phyloP scores from a whole-genome alignment of 176 grass and related monocot species.

The Musa acuminata region DNA sequence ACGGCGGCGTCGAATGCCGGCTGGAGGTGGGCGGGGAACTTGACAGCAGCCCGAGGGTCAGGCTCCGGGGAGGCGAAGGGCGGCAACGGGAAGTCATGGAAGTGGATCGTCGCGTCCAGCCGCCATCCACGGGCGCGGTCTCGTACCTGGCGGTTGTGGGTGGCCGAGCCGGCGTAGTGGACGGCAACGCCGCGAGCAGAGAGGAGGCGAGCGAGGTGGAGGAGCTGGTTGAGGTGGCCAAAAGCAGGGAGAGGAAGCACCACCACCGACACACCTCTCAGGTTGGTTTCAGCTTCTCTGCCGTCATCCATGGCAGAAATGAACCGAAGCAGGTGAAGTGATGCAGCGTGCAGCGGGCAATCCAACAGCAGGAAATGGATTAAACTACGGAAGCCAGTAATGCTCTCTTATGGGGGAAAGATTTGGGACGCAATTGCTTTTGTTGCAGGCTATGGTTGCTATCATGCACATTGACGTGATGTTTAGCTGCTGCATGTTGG shows the following conservation, averaged over 20 bases:
- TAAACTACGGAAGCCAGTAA: too few species aligned
- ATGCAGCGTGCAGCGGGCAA: neutral
- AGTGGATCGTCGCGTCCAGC: neutral
- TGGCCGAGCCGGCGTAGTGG: constrained; percentile 19
- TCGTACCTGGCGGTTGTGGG: neutral
- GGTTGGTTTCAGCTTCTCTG: neutral
- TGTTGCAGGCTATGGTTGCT: too few species aligned
- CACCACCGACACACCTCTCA: neutral
- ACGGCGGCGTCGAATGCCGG: constrained; percentile 13
- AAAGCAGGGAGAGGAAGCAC: neutral
- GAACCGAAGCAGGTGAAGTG: neutral
- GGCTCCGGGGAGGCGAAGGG: constrained; percentile 1
- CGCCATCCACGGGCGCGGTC: neutral
- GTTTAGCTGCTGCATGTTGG: neutral
- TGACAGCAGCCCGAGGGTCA: neutral
- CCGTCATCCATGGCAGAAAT: neutral
- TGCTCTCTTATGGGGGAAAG: too few species aligned
- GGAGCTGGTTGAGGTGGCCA: constrained; percentile 14
- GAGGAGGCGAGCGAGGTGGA: constrained; percentile 14
- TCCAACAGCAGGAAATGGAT: neutral
- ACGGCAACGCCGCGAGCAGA: constrained; percentile 7
- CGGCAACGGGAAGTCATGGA: neutral
- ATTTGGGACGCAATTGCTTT: too few species aligned
- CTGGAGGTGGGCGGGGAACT: constrained; percentile 15
- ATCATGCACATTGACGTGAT: neutral